phyloP scores from a whole-genome alignment of 75 land plant genomes.

The Selaginella moellendorffii region DNA sequence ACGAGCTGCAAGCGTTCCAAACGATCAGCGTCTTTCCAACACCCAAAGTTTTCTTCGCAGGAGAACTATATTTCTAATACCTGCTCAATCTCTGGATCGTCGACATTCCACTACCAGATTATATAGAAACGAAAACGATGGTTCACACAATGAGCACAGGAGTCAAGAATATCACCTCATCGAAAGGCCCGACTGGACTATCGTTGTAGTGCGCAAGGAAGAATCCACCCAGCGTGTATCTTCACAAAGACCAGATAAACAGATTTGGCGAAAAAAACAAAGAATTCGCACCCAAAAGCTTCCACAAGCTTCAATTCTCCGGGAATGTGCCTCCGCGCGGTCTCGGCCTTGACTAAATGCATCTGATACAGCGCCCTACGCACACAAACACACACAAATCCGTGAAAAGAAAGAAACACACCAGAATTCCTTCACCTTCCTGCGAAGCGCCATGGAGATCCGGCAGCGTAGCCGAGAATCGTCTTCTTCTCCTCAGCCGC shows the following conservation, averaged over 20 bases:
- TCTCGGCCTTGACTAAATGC: slow-evolving; percentile 70
- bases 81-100: neutral
- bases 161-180: slow-evolving; percentile 48
- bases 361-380: slow-evolving; percentile 83
- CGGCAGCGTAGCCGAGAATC: slow-evolving; percentile 28
- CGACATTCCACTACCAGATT: too few species aligned
- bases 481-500: neutral
- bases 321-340: slow-evolving; percentile 59
- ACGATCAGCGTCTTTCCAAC: neutral
- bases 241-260: slow-evolving; percentile 18
- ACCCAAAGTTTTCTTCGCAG: neutral
- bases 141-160: neutral
- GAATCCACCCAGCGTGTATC: slow-evolving; percentile 87
- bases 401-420: neutral
- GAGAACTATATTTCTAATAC: neutral
- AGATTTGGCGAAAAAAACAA: too few species aligned
- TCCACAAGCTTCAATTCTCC: slow-evolving; percentile 66
- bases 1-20: slow-evolving; percentile 52
- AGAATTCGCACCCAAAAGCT: slow-evolving; percentile 62
- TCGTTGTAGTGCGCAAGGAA: slow-evolving; percentile 85
- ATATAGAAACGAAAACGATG: too few species aligned
- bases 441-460: slow-evolving; percentile 67
- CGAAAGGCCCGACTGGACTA: slow-evolving; percentile 84
- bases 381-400: neutral
- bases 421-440: slow-evolving; percentile 58